Base-by-base conservation (phyloP, 2,329 filamentous ascomycete species). In the Elsinoe arachidis region DNA sequence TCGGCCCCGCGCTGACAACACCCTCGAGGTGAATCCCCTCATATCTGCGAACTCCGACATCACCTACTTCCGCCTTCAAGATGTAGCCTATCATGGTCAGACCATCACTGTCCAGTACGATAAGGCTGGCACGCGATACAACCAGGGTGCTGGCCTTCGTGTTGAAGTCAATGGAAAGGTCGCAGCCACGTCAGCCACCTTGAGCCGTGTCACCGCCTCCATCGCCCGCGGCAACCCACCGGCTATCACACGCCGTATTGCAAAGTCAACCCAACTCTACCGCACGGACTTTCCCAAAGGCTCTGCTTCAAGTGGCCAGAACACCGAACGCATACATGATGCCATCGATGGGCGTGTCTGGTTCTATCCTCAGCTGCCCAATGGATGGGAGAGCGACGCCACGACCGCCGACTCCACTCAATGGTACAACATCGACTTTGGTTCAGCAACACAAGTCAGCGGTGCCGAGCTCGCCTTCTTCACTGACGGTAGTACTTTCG, bases 71-170 rank as follows among this genome's bases (percentile, higher is more conserved):
- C 70, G 73, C 5, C 67, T 70, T 1, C 72, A 76, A 57, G 64
- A 68, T 17, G 66, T 75, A 12, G 58, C 69, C 2, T 76, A 76
- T 61, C 73, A 76, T 59, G 74, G 74, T 2, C 69, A 71, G 55
- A 67, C 70, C 11, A 62, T 76, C 19, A 68, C 70, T 14, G 67
- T 76, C 0, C 70, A 75, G 60, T 76, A 73, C 73, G 73, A 76
- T 23, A 64, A 63, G 1, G 62, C 62, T 52, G 71, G 71, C 2
- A 66, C 64, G 1, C 66, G 62, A 33, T 73, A 71, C 46, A 65
- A 66, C 26, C 59, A 63, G 23, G 59, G 62, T 0, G 56, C 59
- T 2, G 71, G 71, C 6, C 65, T 74, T 3, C 63, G 64, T 7
- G 54, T 74, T 12, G 69, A 72, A 57, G 62, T 73, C 19, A 70